Conservation (phyloP, 345 rosid species). For the Pistacia integerrima region DNA sequence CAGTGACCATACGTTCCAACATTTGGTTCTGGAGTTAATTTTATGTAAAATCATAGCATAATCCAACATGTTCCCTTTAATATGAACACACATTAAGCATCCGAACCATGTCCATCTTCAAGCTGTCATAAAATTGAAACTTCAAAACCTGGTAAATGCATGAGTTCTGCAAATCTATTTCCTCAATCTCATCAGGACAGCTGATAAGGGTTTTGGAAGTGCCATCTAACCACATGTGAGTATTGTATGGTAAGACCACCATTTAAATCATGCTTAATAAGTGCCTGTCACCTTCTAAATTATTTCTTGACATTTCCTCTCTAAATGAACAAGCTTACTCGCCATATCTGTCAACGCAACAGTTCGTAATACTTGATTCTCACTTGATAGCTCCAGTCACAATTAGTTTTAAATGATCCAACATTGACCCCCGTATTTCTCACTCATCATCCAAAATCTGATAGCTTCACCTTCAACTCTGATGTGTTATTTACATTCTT, state of each 20-base stretch:
- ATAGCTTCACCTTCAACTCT: background rate
- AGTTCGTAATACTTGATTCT: background rate
- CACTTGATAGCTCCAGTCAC: background rate
- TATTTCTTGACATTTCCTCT: background rate
- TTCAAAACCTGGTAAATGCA: background rate
- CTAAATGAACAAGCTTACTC: background rate
- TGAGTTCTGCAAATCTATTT: constrained; percentile 1
- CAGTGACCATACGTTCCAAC: background rate
- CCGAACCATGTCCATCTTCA: background rate
- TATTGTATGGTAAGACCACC: background rate
- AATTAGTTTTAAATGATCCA: background rate
- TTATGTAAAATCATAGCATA: background rate
- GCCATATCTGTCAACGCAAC: background rate
- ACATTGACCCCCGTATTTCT: background rate
- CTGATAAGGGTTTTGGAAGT: background rate
- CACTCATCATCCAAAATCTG: constrained; percentile 1
- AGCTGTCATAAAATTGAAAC: background rate
- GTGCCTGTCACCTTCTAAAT: background rate
- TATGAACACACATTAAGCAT: background rate
- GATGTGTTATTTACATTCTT: background rate
- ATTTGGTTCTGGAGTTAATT: background rate
- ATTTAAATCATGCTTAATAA: background rate
- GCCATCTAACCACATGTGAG: background rate
- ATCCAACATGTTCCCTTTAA: background rate
- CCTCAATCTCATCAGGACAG: background rate